Base-by-base conservation (phyloP, 345 rosid genomes). In the Passiflora organensis region DNA sequence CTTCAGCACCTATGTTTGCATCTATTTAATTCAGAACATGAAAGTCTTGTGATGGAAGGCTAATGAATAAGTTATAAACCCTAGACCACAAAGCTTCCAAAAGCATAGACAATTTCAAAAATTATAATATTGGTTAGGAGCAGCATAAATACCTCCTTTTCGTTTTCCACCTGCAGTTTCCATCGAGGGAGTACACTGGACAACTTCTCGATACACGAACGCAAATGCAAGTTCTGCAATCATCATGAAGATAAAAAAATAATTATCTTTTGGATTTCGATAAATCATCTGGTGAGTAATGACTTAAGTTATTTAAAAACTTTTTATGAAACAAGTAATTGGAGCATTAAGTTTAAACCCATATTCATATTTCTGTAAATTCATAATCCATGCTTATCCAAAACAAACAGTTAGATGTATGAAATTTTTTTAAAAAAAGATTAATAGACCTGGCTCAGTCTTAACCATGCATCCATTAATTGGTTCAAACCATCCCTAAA, bases 121-220 rank as follows among this genome's bases (percentile, higher is more conserved):
- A 28, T 8, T n/a, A n/a, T n/a, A n/a, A n/a, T n/a, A n/a, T 28
- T 28, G 11, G 51, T 38, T 43, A 21, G 12, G 0, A n/a, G 25
- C 24, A 24, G 56, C 59, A 38, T 41, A 67, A 25, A 18, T 81
- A 89, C 95, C 90, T 65, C 83, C 77, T 78, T 91, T 91, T 70
- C 94, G 74, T 79, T 89, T 93, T 23, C 68, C 70, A 48, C 23
- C 59, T 24, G 58, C 67, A 68, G 72, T 72, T 56, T 75, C 74
- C 45, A 43, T 36, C 17, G 51, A 43, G 19, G 72, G 47, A 67
- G 60, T 43, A 32, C 64, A 56, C 24, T 69, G 58, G 37, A 43
- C 64, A 64, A 84, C 81, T 65, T 93, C 94, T 1, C 96, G 87
- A 76, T 72, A 93, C 34, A 93, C 99, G 80, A 86, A 93, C 23